phyloP scores from a whole-genome alignment of 1,284 basidiomycete species.

The Xerocomus minutiporus region DNA sequence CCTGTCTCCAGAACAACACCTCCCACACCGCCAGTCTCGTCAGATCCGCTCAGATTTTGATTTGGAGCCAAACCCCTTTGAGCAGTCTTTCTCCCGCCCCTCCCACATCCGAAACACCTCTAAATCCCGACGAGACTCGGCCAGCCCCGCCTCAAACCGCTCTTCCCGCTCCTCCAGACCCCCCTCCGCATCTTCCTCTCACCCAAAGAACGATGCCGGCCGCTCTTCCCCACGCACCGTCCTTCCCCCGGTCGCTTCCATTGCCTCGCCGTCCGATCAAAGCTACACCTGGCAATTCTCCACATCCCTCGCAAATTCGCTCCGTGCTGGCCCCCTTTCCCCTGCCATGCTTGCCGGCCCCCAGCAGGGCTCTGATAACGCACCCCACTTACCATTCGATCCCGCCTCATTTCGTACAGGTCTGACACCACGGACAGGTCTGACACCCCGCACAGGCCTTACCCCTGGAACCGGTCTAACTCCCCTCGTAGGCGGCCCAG shows the following conservation, averaged over 20 bases:
- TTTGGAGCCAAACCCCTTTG: conserved; percentile 94
- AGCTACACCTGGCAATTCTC: conserved; percentile 73
- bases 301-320: conserved; percentile 62
- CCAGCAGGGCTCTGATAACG: conserved; percentile 39
- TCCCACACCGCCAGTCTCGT: conserved; percentile 24
- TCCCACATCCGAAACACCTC: conserved; percentile 46
- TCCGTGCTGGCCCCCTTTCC: conserved; percentile 86
- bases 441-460: conserved; percentile 84
- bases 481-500: conserved; percentile 73
- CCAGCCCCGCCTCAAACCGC: conserved; percentile 38
- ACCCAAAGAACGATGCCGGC: conserved; percentile 34
- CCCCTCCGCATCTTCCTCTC: conserved; percentile 30
- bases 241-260: conserved; percentile 82
- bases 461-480: conserved; percentile 77
- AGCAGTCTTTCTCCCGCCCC: conserved; percentile 78
- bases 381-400: conserved; percentile 59
- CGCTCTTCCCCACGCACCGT: conserved; percentile 51
- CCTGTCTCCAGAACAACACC: conserved; percentile 14
- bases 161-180: conserved; percentile 39
- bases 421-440: conserved; percentile 68
- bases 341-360: conserved; percentile 95
- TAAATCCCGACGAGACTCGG: conserved; percentile 37
- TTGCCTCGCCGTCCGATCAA: conserved; percentile 78
- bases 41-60: conserved; percentile 66
- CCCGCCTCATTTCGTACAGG: conserved; percentile 76